Evolutionary conservation across 148 eudicot species (phyloP).

Genomic region (Chenopodium formosanum): DNA sequence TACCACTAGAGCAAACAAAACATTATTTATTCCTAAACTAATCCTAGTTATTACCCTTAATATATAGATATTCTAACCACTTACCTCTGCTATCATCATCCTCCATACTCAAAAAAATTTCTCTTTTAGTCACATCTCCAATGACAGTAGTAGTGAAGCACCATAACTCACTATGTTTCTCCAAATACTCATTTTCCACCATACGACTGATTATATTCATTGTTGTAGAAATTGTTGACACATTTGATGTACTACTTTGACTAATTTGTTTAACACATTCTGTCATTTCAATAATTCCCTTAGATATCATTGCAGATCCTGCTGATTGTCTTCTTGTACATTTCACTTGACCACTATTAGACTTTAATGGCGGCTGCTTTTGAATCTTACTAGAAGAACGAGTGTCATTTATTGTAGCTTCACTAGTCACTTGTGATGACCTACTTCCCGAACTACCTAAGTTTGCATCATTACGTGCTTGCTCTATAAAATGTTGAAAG

Average conservation of each 20-base stretch:
- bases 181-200: not conserved
- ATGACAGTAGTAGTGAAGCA: not conserved
- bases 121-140: not conserved
- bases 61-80: not conserved
- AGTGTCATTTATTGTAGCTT: too few relatives aligned
- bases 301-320: not conserved
- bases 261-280: not conserved
- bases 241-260: not conserved
- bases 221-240: not conserved
- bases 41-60: not conserved
- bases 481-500: too few relatives aligned
- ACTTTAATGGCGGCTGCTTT: too few relatives aligned
- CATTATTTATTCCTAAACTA: too few relatives aligned
- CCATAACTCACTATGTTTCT: not conserved
- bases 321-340: not conserved
- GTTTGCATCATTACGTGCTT: too few relatives aligned
- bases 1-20: too few relatives aligned
- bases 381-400: too few relatives aligned
- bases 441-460: too few relatives aligned
- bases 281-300: not conserved
- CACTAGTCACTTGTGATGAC: too few relatives aligned
- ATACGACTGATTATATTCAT: not conserved
- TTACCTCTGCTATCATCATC: not conserved
- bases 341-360: not conserved
- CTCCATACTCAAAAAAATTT: not conserved